Evolutionary conservation across 2,329 filamentous ascomycete genomes (phyloP).

Genomic region (Fusarium sp.): DNA sequence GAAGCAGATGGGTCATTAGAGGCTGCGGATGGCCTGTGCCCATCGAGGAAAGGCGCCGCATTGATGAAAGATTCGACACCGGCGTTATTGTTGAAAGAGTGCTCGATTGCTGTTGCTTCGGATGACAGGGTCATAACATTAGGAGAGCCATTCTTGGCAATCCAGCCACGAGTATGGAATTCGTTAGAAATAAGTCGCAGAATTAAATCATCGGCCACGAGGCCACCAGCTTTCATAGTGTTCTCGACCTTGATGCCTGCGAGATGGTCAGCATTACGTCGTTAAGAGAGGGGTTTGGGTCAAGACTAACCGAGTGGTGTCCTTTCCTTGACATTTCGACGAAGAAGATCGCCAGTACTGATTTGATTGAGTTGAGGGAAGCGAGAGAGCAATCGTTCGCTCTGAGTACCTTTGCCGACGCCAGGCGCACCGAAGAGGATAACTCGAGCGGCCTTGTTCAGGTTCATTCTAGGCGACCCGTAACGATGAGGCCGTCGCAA

Average conservation of each 20-base stretch:
- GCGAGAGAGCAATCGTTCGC: constrained; percentile 84
- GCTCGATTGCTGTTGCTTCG: constrained; percentile 54
- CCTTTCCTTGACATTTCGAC: constrained; percentile 89
- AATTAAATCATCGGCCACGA: constrained; percentile 94
- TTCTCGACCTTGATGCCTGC: constrained; percentile 89
- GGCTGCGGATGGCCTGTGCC: constrained; percentile 56
- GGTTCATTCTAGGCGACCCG: constrained; percentile 64
- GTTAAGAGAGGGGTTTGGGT: not conserved
- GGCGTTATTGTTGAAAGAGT: constrained; percentile 50
- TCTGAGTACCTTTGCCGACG: constrained; percentile 97
- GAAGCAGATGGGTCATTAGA: constrained; percentile 82
- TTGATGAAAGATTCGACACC: constrained; percentile 58
- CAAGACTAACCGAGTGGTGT: constrained; percentile 80
- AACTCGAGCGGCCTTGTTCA: constrained; percentile 86
- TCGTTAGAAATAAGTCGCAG: constrained; percentile 92
- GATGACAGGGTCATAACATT: constrained; percentile 66
- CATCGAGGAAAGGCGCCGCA: constrained; percentile 54
- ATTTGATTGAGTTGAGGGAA: constrained; percentile 92
- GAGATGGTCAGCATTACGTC: constrained; percentile 12
- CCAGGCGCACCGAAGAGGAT: constrained; percentile 97
- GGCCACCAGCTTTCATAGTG: constrained; percentile 85
- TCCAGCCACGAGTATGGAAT: constrained; percentile 86
- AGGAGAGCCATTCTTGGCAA: constrained; percentile 63
- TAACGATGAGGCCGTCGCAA: constrained; percentile 39
- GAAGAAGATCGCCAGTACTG: constrained; percentile 91